Percentiles rank a stretch among this genome's conserved stretches.
Evolutionary conservation across 768 basidiomycete species (phyloP).

Genomic region (Tubosaeta sp.): DNA sequence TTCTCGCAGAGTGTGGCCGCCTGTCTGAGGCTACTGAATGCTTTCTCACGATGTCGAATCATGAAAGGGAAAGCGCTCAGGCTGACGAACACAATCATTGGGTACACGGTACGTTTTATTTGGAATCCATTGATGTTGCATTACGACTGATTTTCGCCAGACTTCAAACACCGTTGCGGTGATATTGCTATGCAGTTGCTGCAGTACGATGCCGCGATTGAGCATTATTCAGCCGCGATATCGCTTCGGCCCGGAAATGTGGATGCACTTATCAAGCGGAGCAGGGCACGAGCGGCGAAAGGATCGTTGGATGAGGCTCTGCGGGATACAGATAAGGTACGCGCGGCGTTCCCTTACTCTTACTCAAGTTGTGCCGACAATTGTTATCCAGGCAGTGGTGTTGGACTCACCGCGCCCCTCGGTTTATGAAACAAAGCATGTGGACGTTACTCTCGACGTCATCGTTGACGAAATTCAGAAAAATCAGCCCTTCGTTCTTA

Average conservation of each 20-base stretch:
- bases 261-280: constrained; percentile 4
- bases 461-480: background rate
- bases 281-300: constrained; percentile 3
- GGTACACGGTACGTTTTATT: background rate
- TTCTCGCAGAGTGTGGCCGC: background rate
- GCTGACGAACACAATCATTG: background rate
- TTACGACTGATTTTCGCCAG: background rate
- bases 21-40: background rate
- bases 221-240: constrained; percentile 2
- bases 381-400: background rate
- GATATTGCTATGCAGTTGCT: constrained; percentile 2
- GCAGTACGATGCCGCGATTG: constrained; percentile 6
- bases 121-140: background rate
- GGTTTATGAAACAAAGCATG: background rate
- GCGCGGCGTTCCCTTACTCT: background rate
- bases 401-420: background rate
- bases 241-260: background rate
- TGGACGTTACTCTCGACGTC: background rate
- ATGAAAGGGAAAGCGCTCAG: background rate
- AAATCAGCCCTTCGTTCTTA: background rate
- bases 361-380: background rate
- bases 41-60: background rate
- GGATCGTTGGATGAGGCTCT: constrained; percentile 6
- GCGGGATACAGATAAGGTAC: constrained; percentile 5
- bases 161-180: constrained; percentile 2